These are phyloP conservation scores for Sphenostylis stenocarpa DNA, from an alignment of 306 rosid species.

Conservation along the genomic window DNA sequence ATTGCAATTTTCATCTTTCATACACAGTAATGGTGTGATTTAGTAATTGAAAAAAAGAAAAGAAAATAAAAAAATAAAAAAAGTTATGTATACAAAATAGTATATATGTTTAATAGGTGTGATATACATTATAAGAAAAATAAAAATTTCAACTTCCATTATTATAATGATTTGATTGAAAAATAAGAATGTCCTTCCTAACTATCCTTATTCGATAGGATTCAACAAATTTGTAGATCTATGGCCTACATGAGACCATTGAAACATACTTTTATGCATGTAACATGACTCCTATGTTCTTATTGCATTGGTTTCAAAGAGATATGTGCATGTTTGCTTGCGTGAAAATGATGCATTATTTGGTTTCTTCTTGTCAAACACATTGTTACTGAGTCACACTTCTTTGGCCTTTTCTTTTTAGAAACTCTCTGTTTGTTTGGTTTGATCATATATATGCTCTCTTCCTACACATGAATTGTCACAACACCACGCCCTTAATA, in stretches of 20 bases:
- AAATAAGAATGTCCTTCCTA: neutral
- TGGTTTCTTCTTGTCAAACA: conserved; percentile 14
- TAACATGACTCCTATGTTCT: neutral
- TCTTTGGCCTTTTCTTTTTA: conserved; percentile 43
- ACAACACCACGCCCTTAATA: neutral
- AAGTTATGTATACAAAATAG: too few relatives aligned
- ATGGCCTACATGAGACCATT: neutral
- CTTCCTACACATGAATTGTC: conserved; percentile 31
- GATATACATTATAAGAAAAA: too few relatives aligned
- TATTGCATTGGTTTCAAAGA: neutral
- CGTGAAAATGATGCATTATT: conserved; percentile 6
- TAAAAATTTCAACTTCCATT: too few relatives aligned
- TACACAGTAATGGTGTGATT: too few relatives aligned
- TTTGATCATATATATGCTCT: conserved; percentile 20
- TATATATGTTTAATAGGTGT: too few relatives aligned
- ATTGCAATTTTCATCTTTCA: too few relatives aligned
- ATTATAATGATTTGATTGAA: too few relatives aligned
- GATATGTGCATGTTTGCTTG: conserved; percentile 24
- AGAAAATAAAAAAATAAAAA: too few relatives aligned
- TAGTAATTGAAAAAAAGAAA: too few relatives aligned
- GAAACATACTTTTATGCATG: neutral
- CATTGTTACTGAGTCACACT: conserved; percentile 11
- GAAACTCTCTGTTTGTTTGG: conserved; percentile 34
- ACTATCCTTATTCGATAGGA: neutral
- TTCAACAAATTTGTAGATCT: neutral